Evolutionary conservation across 208 protist species (phyloP), one percentile per base, ranked within the genome.

Genomic region (Jaenimonas drosophilae): DNA sequence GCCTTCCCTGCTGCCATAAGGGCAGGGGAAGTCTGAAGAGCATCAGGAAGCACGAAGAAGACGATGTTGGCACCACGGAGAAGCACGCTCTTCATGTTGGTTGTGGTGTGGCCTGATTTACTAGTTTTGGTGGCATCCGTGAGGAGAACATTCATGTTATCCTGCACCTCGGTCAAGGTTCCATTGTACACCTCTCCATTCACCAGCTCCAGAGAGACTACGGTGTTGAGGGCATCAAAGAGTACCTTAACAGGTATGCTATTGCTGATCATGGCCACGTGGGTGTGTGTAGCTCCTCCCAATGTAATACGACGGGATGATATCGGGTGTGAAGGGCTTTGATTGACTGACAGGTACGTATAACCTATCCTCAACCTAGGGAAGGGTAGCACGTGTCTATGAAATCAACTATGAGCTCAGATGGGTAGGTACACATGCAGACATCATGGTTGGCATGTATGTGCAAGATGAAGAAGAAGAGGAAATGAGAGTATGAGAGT

Each of bases 211-310:
- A 97, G 53, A 4, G 90, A 89, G 5, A 98, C 67, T 14, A 74
- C 69, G 12, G 85, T 82, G 43, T 86, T 82, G 17, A 91, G 61
- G 3, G 91, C 76, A 63, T 98, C 93, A 43, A 86, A 89, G 17
- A 98, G 74, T 29, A 98, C 67, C 63, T 97, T 97, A 14, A 98
- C 54, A 17, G 89, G 90, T 33, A 97, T 87, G 40, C 79, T 84
- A 11, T 25, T 42, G 16, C n/a, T 42, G 31, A n/a, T n/a, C n/a
- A n/a, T n/a, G n/a, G n/a, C n/a, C n/a, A n/a, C n/a, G n/a, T n/a
- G n/a, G n/a, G n/a, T n/a, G n/a, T n/a, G n/a, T n/a, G n/a, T n/a
- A n/a, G n/a, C n/a, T n/a, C n/a, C n/a, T n/a, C n/a, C n/a, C n/a
- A n/a, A n/a, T n/a, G n/a, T n/a, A n/a, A n/a, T n/a, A n/a, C n/a